A percentile compares a stretch with the other conserved stretches of the same genome.
phyloP scores from a whole-genome alignment of 2,329 filamentous ascomycete genomes.

The Ascochyta rabiei region DNA sequence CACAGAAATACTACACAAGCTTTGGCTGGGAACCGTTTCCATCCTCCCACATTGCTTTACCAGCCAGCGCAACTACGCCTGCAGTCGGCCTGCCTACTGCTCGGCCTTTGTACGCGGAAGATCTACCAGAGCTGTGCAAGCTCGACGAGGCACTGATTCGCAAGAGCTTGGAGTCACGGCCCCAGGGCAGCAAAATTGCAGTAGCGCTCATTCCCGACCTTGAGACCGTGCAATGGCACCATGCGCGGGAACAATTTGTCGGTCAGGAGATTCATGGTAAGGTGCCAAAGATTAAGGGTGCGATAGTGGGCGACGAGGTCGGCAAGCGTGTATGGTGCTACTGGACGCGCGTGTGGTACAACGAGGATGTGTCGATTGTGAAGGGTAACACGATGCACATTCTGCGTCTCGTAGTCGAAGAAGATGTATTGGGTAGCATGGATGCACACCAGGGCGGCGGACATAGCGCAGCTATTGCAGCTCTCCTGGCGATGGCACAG shows the following conservation, averaged over 20 bases:
- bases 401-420: slow-evolving; percentile 71
- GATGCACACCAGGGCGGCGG: slow-evolving; percentile 12
- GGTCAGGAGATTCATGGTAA: slow-evolving; percentile 65
- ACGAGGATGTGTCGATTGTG: slow-evolving; percentile 58
- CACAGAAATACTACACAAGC: slow-evolving; percentile 76
- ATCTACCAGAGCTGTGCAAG: slow-evolving; percentile 66
- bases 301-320: slow-evolving; percentile 61
- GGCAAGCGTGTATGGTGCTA: slow-evolving; percentile 72
- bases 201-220: slow-evolving; percentile 73
- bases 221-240: slow-evolving; percentile 75
- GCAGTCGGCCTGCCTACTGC: slow-evolving; percentile 30
- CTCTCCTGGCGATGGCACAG: slow-evolving; percentile 71
- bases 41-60: slow-evolving; percentile 68
- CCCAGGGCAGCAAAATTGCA: slow-evolving; percentile 53
- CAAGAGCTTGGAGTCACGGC: slow-evolving; percentile 53
- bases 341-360: slow-evolving; percentile 71
- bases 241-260: slow-evolving; percentile 81
- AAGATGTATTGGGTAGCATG: slow-evolving; percentile 44
- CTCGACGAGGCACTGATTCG: slow-evolving; percentile 69
- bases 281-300: slow-evolving; percentile 70
- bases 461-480: slow-evolving; percentile 57
- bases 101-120: slow-evolving; percentile 61
- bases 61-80: slow-evolving; percentile 7
- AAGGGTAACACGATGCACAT: slow-evolving; percentile 73
- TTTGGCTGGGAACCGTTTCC: slow-evolving; percentile 78